These are phyloP conservation scores for Colletotrichum cordylinicola DNA, from an alignment of 2,329 filamentous ascomycete genomes.

Conservation along the genomic window DNA sequence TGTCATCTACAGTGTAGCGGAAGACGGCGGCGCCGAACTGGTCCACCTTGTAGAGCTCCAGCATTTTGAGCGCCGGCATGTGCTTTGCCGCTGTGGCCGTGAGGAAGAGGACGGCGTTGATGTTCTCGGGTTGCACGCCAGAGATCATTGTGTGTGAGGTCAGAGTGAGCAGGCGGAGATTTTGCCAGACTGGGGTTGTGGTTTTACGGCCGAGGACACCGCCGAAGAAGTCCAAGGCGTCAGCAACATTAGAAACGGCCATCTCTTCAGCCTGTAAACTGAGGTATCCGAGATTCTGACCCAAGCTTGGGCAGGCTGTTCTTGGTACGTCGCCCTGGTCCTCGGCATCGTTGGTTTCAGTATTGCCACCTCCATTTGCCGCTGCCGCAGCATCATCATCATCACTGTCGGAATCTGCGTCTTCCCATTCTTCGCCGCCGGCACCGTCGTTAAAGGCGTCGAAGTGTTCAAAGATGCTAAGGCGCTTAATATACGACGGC, in stretches of 20 bases:
- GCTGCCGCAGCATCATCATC: not conserved
- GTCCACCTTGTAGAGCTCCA: conserved; percentile 32
- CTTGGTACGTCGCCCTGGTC: not conserved
- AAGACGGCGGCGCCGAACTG: conserved; percentile 28
- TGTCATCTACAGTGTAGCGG: conserved; percentile 26
- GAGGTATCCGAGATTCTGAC: conserved; percentile 13
- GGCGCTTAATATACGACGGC: conserved; percentile 22
- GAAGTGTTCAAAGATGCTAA: conserved; percentile 28
- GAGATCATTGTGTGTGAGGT: conserved; percentile 27
- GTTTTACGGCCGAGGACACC: conserved; percentile 24
- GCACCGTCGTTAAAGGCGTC: conserved; percentile 14
- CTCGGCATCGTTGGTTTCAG: not conserved
- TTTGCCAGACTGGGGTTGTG: conserved; percentile 24
- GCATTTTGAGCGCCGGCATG: conserved; percentile 29
- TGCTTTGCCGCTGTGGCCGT: conserved; percentile 27
- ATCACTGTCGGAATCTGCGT: conserved; percentile 7
- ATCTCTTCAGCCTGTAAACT: conserved; percentile 24
- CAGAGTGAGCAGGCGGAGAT: conserved; percentile 28
- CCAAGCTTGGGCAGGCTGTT: conserved; percentile 20
- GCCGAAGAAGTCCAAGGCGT: conserved; percentile 23
- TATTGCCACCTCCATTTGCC: not conserved
- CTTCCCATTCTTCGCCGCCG: conserved; percentile 12
- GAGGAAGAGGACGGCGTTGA: conserved; percentile 27
- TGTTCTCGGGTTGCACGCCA: conserved; percentile 19
- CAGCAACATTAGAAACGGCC: conserved; percentile 22